Evolutionary conservation across 495 filamentous ascomycete genomes (phyloP), one percentile per base, ranked within the genome.

Genomic region (Astrothelium subdiscretum): DNA sequence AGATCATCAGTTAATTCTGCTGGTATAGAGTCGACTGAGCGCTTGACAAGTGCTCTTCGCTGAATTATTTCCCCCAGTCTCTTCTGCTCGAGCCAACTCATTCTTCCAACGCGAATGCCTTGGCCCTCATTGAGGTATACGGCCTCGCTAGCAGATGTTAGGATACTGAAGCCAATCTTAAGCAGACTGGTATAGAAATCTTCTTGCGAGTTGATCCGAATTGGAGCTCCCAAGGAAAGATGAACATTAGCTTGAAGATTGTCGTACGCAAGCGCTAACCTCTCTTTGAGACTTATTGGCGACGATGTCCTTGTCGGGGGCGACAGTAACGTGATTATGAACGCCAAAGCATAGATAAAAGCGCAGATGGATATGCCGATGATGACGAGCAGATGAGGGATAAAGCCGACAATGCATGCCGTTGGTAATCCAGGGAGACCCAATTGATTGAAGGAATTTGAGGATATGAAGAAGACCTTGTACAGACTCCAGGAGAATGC

Each of bases 121-220:
- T 81, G 80, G 13, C 91, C 91, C 75, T 97, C 94, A 59, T 96
- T 92, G 24, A 98, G 79, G 70, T 95, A 98, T 0, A 97, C 95
- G 0, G 94, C 92, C 71, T 97, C 91, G 64, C 89, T 95, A 0
- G 95, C 94, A 66, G 92, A 90, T 0, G 90, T 96, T 57, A 97
- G 81, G 38, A 90, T 85, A 20, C 83, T 82, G 66, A 96, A 97
- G 0, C 94, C 94, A 32, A 88, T 80, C 57, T 90, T 86, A 18
- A 97, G 81, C 8, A 97, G 79, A 0, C 90, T 86, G 0, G 89
- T 95, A 70, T 97, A 98, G 73, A 97, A 97, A 68, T 98, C 95
- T 75, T 97, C 92, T 57, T 87, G 82, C 80, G 86, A 83, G 20
- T 85, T 87, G 51, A 98, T 80, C 6, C 84, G 83, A 42, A 96